Evolutionary conservation across 495 filamentous ascomycete species (phyloP), one percentile per base, ranked within the genome.

Genomic region (Lindgomyces ingoldianus): DNA sequence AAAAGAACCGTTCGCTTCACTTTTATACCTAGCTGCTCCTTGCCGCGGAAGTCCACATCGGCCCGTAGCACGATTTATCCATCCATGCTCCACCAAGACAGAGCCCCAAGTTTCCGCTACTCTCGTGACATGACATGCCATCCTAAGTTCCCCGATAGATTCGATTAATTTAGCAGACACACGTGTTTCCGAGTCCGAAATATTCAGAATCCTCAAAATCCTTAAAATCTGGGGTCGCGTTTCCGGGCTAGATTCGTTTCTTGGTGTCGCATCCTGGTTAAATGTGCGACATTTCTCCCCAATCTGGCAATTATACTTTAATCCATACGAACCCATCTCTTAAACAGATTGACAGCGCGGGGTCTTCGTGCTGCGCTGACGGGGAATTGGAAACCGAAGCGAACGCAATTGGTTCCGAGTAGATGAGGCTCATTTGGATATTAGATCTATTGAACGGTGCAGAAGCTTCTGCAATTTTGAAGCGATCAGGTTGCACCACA

Each of bases 381-480:
- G 1, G 3, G 25, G n/a, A 1, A 27, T 52, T 52, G 49, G 49
- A 52, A 9, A 14, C 9, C 3, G 12, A 27, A 19, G 41, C 52
- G 52, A 18, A 4, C 45, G 8, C 45, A 4, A 18, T 47, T 47
- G 45, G 33, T 52, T 14, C 22, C 18, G 25, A 42, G 24, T 56
- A 56, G 49, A 56, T 2, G 16, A 42, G 30, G 2, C 19, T 56
- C 52, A 56, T 56, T 18, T 52, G 49, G 49, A 52, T 27, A 27
- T 3, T 30, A 3, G 26, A 52, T 24, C 14, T 6, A 47, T n/a
- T 6, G 14, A 22, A 22, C 44, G 8, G 8, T 19, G 44, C 14
- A 39, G 33, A 39, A 39, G 33, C 33, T 39, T 39, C 33, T n/a
- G 33, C 33, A 39, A 39, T 39, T 14, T 39, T 39, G 33, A 39